Evolutionary conservation across 495 filamentous ascomycete species (phyloP).

Genomic region (Neurospora discreta): DNA sequence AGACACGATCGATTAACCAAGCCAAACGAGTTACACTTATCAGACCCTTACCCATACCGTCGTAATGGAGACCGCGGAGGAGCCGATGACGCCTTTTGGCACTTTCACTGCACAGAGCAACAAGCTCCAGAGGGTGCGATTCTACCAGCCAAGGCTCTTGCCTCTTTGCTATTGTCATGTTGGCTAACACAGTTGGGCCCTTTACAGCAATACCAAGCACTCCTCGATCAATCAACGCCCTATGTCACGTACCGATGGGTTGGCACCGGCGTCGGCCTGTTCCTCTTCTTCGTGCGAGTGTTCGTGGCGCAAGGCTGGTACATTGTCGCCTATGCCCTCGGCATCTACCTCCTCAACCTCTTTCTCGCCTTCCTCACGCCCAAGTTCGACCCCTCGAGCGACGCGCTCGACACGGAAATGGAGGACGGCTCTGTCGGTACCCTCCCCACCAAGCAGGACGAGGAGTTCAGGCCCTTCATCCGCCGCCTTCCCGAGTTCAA

Average conservation of each 20-base stretch:
- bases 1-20: neutral
- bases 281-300: slow-evolving; percentile 80
- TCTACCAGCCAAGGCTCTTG: neutral
- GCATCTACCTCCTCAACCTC: slow-evolving; percentile 97
- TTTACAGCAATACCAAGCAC: slow-evolving; percentile 83
- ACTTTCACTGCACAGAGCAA: slow-evolving; percentile 18
- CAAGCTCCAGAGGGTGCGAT: slow-evolving; percentile 33
- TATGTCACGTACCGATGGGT: slow-evolving; percentile 82
- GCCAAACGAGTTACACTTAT: neutral
- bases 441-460: slow-evolving; percentile 86
- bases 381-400: slow-evolving; percentile 97
- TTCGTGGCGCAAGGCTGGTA: slow-evolving; percentile 95
- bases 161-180: slow-evolving; percentile 1
- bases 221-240: slow-evolving; percentile 84
- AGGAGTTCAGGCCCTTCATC: slow-evolving; percentile 97
- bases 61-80: slow-evolving; percentile 17
- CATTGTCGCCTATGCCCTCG: slow-evolving; percentile 94
- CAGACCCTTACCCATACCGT: neutral
- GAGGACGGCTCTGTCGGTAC: slow-evolving; percentile 74
- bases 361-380: slow-evolving; percentile 98
- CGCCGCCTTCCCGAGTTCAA: slow-evolving; percentile 95
- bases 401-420: slow-evolving; percentile 81
- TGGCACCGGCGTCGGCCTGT: slow-evolving; percentile 59
- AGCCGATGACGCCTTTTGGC: slow-evolving; percentile 22
- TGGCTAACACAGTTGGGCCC: neutral